Base-by-base conservation (phyloP, 208 protist genomes). In the Trypanosoma boissoni region DNA sequence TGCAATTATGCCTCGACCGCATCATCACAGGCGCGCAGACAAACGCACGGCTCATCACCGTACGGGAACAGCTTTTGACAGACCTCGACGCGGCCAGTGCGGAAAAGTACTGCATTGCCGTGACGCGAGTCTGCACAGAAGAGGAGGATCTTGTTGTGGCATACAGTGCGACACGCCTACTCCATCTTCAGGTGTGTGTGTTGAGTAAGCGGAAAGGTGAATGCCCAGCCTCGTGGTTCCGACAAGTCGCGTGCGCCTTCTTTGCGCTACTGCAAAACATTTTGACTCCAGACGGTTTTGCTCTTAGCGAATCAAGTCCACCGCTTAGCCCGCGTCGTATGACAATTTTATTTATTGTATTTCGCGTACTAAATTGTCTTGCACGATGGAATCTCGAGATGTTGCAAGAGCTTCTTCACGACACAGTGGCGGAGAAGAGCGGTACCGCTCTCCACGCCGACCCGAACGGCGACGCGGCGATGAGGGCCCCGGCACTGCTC, bases 221-320 rank as follows among this genome's bases (percentile, higher is more conserved):
- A 2, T 57, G 60, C 14, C 71, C 72, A 49, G 61, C 59, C 29
- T 44, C 59, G 31, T 91, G 80, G 78, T 74, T 88, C 31, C 59
- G 74, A 31, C 64, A 71, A 31, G 60, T 76, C 21, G 70, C 78
- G 20, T 73, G 68, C 1, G 67, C 83, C 8, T 73, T 85, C 31
- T 89, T 94, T 55, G 54, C 81, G n/a, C 65, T 88, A 27, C 64
- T 87, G 52, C 83, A 94, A 60, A 88, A 83, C 62, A 82, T 88
- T 53, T 56, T 94, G 23, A 84, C 74, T 7, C 68, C 81, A 7
- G 64, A 76, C 44, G 74, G 78, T 14, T 46, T 31, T 31, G 55
- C 70, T 46, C 51, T 64, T 41, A 64, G 28, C 48, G 48, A 61
- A 51, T 53, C 18, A 45, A 66, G 46, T 21, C 43, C 29, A 31